Conservation (phyloP, 768 basidiomycete genomes). For the Agaricus sinodeliciosus region DNA sequence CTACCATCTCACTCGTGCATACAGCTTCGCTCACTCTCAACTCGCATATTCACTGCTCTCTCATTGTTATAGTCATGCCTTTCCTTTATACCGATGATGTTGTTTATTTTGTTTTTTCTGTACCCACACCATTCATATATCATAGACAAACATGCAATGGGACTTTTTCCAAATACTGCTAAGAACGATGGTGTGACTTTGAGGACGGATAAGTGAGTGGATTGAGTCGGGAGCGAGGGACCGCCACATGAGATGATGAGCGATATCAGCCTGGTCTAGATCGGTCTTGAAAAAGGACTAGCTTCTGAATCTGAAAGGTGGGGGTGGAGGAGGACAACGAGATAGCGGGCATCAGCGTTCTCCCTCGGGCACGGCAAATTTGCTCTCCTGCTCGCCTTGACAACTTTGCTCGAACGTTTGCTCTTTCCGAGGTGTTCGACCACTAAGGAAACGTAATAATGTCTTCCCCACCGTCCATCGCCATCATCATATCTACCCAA, state of each 20-base stretch:
- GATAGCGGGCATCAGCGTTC: constrained; percentile 1
- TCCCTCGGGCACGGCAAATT: constrained; percentile 6
- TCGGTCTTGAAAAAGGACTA: neutral
- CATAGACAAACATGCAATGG: constrained; percentile 11
- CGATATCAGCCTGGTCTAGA: neutral
- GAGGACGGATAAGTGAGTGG: constrained; percentile 6
- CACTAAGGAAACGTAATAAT: constrained; percentile 4
- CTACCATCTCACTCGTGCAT: neutral
- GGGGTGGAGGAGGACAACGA: neutral
- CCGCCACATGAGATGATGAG: neutral
- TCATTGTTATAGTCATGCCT: constrained; percentile 3
- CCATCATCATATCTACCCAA: neutral
- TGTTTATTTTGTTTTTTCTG: neutral
- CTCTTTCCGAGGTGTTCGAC: neutral
- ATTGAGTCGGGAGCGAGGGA: neutral
- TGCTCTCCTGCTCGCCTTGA: neutral
- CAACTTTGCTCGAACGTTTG: neutral
- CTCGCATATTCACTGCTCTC: neutral
- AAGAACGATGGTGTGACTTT: neutral
- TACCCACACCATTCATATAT: constrained; percentile 2
- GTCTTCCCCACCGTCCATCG: neutral
- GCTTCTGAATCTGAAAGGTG: neutral
- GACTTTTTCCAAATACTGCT: neutral
- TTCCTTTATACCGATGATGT: neutral
- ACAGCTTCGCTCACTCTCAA: neutral